phyloP scores from a whole-genome alignment of 2,329 filamentous ascomycete genomes.

The Spiromastix sp. region DNA sequence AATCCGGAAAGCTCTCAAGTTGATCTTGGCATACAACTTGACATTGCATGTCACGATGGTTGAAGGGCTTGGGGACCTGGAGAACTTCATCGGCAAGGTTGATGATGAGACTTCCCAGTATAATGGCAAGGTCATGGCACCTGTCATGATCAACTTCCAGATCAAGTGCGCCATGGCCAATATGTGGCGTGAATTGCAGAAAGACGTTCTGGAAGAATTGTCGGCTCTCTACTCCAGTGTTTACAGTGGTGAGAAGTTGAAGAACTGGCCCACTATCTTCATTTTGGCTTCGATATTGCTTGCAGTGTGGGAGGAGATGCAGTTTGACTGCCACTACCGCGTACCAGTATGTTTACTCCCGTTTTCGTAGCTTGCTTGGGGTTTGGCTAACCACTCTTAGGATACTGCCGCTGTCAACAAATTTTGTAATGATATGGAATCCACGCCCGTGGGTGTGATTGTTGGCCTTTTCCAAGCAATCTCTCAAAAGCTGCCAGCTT shows the following conservation, averaged over 20 bases:
- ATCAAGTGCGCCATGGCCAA: slow-evolving; percentile 95
- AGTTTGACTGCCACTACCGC: slow-evolving; percentile 95
- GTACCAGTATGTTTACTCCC: slow-evolving; percentile 45
- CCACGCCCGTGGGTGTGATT: slow-evolving; percentile 88
- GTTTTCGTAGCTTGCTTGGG: neutral
- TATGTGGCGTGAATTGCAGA: slow-evolving; percentile 96
- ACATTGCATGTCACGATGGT: slow-evolving; percentile 92
- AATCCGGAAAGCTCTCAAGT: slow-evolving; percentile 89
- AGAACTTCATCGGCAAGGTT: slow-evolving; percentile 69
- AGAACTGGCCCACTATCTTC: slow-evolving; percentile 99
- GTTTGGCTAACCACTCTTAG: slow-evolving; percentile 15
- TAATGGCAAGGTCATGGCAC: slow-evolving; percentile 80
- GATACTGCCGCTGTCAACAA: slow-evolving; percentile 78
- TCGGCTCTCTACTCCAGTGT: slow-evolving; percentile 92
- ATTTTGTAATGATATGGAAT: slow-evolving; percentile 96
- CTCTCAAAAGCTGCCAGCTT: slow-evolving; percentile 86
- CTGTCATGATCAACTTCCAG: slow-evolving; percentile 99
- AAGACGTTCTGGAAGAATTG: slow-evolving; percentile 89
- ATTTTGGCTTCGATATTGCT: slow-evolving; percentile 89
- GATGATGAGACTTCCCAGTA: slow-evolving; percentile 79
- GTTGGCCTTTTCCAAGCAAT: slow-evolving; percentile 96
- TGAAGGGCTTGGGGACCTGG: slow-evolving; percentile 66
- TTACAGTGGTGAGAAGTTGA: slow-evolving; percentile 92
- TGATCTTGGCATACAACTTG: slow-evolving; percentile 90
- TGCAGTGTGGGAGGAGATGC: slow-evolving; percentile 96